Base-by-base conservation (phyloP, 495 filamentous ascomycete genomes). In the Penicillium lagena region DNA sequence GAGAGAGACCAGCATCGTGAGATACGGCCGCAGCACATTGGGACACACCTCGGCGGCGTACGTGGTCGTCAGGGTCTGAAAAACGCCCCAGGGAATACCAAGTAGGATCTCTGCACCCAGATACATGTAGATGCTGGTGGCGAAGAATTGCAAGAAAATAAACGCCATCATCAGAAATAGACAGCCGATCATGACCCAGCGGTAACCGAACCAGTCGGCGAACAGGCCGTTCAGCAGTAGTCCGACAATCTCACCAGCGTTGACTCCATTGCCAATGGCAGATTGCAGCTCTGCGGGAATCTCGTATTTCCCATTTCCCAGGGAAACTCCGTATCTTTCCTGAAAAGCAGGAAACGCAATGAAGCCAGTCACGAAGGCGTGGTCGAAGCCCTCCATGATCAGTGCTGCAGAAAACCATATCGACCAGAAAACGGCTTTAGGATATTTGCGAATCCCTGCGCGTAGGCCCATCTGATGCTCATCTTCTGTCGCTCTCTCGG, bases 31-130 rank as follows among this genome's bases (percentile, higher is more conserved):
- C 41, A 89, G 73, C n/a, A 71, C 68, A 1, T 84, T 72, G 9
- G 85, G 85, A 52, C 76, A 81, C 27, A 87, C 80, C 47, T 89
- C 85, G 32, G 82, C 81, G 37, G 84, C 85, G 46, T 87, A 89
- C 1, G 81, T 81, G 48, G 81, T 79, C 14, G 81, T 81, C 5
- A 83, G 59, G 1, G 83, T 86, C 55, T 86, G 83, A 60, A 86
- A 86, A 22, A 87, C 75, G 45, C 85, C 85, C 83, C 83, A 87
- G 30, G 81, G 79, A 43, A 88, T 80, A 47, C 85, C 84, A 42
- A 77, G 80, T 2, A 89, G 67, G 42, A 87, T 82, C 59, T 86
- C 82, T 2, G 75, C 83, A 13, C 79, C 74, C 31, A 85, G 70
- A 9, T 87, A 70, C 30, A 76, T 73, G 17, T 77, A 62, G 1